Evolutionary conservation across 1,284 basidiomycete genomes (phyloP), one percentile per base, ranked within the genome.

Genomic region (Golubevia sp.): DNA sequence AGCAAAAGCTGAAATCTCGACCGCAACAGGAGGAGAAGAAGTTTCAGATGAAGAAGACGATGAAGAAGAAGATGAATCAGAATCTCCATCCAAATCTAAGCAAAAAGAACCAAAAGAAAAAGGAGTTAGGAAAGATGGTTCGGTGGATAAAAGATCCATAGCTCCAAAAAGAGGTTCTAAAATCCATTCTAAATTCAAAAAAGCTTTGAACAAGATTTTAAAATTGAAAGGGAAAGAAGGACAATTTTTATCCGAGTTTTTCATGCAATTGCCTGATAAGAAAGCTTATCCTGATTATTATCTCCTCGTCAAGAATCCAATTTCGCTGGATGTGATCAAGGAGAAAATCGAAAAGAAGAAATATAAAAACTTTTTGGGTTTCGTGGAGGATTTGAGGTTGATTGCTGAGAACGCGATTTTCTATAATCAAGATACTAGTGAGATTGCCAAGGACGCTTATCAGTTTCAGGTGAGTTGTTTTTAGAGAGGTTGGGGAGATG

Each of bases 331-430:
- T 0, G 71, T 76, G 54, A 78, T 83, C 25, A 71, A 79, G 52
- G 60, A 38, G 1, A 63, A 61, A 30, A 66, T 76, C 24, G 62
- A 59, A n/a, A 57, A 62, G 18, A 80, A 75, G 49, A 59, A 44
- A 48, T 83, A 82, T 66, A 67, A 73, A 58, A 79, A 74, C 48
- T 68, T 76, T 0, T 58, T 78, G 49, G 73, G 73, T 5, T 67
- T 80, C 18, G 68, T 80, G 55, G 44, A 56, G 23, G 79, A 79
- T 48, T 58, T 83, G 34, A 63, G 70, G 54, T 66, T 67, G 25
- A 83, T 83, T 79, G 70, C 80, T 54, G 68, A 69, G 68, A 83
- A 83, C 59, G 80, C 80, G 11, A 66, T 78, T 61, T 68, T 67
- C 50, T 83, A 69, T 66, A 79, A 80, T 49, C 68, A 76, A 56